A percentile compares a stretch with the other conserved stretches of the same genome.
Evolutionary conservation across 345 rosid species (phyloP).

Genomic region (Litchi chinensis): DNA sequence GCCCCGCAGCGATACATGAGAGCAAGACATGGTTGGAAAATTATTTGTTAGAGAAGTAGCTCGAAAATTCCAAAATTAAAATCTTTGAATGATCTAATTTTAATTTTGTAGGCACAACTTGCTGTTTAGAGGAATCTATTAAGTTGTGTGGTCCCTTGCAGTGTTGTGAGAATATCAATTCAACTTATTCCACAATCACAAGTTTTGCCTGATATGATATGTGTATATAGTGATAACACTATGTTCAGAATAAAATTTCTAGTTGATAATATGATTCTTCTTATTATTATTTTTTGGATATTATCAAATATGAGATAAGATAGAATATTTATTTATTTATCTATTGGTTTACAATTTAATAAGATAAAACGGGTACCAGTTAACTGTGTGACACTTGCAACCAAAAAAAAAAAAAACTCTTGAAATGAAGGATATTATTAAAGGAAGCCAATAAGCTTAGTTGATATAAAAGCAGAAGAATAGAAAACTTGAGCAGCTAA

Average conservation of each 20-base stretch:
- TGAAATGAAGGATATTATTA: too few species aligned
- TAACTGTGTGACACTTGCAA: too few species aligned
- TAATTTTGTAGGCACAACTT: neutral
- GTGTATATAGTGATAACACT: neutral
- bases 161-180: neutral
- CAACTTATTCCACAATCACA: neutral
- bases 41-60: conserved; percentile 19
- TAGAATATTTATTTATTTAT: neutral
- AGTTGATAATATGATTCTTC: neutral
- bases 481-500: too few species aligned
- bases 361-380: neutral
- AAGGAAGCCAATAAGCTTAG: too few species aligned
- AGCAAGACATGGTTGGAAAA: neutral
- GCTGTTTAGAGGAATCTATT: conserved; percentile 1
- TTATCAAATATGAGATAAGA: neutral
- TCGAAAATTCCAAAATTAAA: conserved; percentile 24
- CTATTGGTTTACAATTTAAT: neutral
- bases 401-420: too few species aligned
- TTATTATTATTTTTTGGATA: neutral
- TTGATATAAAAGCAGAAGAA: too few species aligned
- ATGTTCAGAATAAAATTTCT: neutral
- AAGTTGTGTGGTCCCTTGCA: conserved; percentile 5
- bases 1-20: too few species aligned
- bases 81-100: conserved; percentile 27
- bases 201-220: conserved; percentile 2